Percentiles rank a stretch among this genome's conserved stretches.
These are phyloP conservation scores for Schizophyllum amplum DNA, from an alignment of 1,284 basidiomycete genomes.

Conservation along the genomic window DNA sequence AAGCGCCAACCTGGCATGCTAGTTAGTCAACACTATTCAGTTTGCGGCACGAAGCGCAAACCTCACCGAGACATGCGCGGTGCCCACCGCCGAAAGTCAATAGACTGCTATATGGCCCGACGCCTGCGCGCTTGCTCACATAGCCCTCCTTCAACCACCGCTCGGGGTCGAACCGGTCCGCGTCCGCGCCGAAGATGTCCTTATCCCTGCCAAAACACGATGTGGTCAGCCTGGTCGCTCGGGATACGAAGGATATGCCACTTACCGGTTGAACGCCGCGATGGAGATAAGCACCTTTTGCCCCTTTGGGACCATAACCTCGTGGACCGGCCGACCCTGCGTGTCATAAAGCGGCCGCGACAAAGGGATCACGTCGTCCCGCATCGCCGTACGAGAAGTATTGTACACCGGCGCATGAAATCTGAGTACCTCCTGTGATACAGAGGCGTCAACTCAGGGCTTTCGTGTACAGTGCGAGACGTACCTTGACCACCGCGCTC, in stretches of 20 bases:
- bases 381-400: constrained; percentile 2
- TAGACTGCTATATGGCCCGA: not conserved
- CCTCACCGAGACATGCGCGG: constrained; percentile 36
- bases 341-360: not conserved
- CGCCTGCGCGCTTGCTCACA: not conserved
- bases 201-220: constrained; percentile 24
- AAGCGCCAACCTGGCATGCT: not conserved
- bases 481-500: constrained; percentile 4
- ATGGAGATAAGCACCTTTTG: constrained; percentile 27
- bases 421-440: constrained; percentile 29
- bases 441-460: constrained; percentile 7
- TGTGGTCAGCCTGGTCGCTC: not conserved
- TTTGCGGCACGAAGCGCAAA: no score
- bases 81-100: constrained; percentile 37
- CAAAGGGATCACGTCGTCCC: constrained; percentile 4
- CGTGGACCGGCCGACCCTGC: not conserved
- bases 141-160: constrained; percentile 33
- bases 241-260: not conserved
- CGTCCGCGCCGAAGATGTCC: constrained; percentile 42
- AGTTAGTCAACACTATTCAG: no score
- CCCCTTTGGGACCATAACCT: constrained; percentile 12
- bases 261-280: constrained; percentile 33
- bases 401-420: constrained; percentile 9
- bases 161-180: constrained; percentile 42
- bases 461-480: not conserved